phyloP scores from a whole-genome alignment of 768 basidiomycete species.

The Suillus subluteus region DNA sequence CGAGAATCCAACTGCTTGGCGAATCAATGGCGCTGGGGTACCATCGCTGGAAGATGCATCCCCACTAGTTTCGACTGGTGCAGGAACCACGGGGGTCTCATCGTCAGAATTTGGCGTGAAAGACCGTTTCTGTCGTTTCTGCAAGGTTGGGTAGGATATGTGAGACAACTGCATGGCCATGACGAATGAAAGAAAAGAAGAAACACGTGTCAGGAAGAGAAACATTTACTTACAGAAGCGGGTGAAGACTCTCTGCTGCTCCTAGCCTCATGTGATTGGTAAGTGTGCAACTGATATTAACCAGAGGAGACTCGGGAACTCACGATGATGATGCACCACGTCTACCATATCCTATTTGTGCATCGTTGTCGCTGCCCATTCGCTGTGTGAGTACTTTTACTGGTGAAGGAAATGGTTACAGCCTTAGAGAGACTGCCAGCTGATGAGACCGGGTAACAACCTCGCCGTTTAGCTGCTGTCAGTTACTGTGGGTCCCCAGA shows the following conservation, averaged over 20 bases:
- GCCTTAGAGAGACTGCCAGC: not conserved
- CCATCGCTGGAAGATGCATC: constrained; percentile 51
- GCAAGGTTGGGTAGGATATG: constrained; percentile 12
- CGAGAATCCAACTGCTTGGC: constrained; percentile 61
- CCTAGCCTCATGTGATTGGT: constrained; percentile 35
- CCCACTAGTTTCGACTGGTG: constrained; percentile 39
- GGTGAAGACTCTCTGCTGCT: constrained; percentile 65
- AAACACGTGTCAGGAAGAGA: constrained; percentile 1
- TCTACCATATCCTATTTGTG: constrained; percentile 31
- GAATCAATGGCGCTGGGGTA: constrained; percentile 52
- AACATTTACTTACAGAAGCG: constrained; percentile 39
- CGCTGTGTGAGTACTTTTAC: constrained; percentile 7
- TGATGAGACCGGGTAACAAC: not conserved
- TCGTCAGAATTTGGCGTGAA: constrained; percentile 60
- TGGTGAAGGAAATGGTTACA: not conserved
- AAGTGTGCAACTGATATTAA: not conserved
- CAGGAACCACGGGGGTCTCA: constrained; percentile 43
- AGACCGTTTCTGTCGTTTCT: constrained; percentile 49
- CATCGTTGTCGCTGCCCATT: constrained; percentile 30
- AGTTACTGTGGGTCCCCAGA: not conserved
- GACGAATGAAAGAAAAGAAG: not conserved
- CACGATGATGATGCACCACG: constrained; percentile 42
- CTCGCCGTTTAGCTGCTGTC: constrained; percentile 5
- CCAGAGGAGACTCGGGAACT: constrained; percentile 19
- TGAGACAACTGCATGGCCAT: constrained; percentile 4